A percentile compares a stretch with the other conserved stretches of the same genome.
Conservation (phyloP, 495 filamentous ascomycete species). For the Neurospora cerealis region DNA sequence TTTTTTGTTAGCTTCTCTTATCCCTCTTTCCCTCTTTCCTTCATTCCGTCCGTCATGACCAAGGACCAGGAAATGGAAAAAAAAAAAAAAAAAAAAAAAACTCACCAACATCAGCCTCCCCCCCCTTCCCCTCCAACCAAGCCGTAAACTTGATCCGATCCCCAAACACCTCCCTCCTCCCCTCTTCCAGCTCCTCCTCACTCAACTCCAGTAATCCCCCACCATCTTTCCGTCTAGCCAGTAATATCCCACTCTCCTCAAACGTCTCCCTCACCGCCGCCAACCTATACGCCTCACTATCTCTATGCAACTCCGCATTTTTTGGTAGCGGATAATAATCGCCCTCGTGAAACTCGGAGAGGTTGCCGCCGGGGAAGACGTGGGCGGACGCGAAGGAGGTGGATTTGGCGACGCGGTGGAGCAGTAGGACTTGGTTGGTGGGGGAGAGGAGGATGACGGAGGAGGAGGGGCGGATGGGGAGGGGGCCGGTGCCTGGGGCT, state of each 20-base stretch:
- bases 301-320: constrained; percentile 46
- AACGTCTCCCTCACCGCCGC: constrained; percentile 87
- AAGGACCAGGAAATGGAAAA: background rate
- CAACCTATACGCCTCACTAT: constrained; percentile 58
- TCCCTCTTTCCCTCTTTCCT: background rate
- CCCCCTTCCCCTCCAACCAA: constrained; percentile 56
- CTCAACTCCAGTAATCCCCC: constrained; percentile 40
- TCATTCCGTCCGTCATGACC: background rate
- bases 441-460: constrained; percentile 83
- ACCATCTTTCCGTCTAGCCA: constrained; percentile 32
- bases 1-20: constrained; percentile 15
- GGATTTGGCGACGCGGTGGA: constrained; percentile 75
- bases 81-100: background rate
- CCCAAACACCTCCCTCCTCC: constrained; percentile 56
- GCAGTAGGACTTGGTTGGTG: constrained; percentile 73
- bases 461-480: background rate
- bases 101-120: constrained; percentile 54
- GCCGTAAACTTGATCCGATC: constrained; percentile 48
- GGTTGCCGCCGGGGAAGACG: constrained; percentile 92
- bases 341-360: constrained; percentile 63
- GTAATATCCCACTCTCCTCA: constrained; percentile 85
- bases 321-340: constrained; percentile 39
- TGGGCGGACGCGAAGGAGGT: constrained; percentile 83
- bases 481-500: background rate
- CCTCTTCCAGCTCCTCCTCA: constrained; percentile 51